These are phyloP conservation scores for Exophiala lecanii-corni DNA, from an alignment of 2,329 filamentous ascomycete species.

Conservation along the genomic window DNA sequence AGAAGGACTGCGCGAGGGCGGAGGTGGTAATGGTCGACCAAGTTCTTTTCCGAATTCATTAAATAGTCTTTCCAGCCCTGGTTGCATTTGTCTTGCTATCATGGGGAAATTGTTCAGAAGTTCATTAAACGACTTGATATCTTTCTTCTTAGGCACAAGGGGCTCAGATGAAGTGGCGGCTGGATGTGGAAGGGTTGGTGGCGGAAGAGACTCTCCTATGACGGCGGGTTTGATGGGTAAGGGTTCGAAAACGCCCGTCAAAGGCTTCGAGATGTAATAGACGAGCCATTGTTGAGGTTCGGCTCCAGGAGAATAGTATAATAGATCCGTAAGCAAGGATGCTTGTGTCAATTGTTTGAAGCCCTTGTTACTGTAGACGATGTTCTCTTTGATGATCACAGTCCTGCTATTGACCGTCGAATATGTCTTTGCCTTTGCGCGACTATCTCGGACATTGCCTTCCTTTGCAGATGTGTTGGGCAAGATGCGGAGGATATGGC, in stretches of 20 bases:
- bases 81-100: constrained; percentile 94
- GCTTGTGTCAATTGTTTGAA: constrained; percentile 91
- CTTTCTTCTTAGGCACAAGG: constrained; percentile 66
- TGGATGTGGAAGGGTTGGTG: constrained; percentile 10
- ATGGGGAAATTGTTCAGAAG: constrained; percentile 87
- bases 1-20: constrained; percentile 43
- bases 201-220: constrained; percentile 25
- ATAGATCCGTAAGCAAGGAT: constrained; percentile 73
- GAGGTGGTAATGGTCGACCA: constrained; percentile 75
- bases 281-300: constrained; percentile 92
- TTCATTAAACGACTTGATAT: constrained; percentile 85
- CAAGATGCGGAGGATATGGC: constrained; percentile 89
- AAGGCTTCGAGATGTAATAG: constrained; percentile 87
- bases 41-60: constrained; percentile 82
- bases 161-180: constrained; percentile 31
- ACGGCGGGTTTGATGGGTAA: constrained; percentile 33
- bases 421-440: constrained; percentile 91
- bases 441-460: constrained; percentile 70
- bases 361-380: constrained; percentile 94
- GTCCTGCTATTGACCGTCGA: constrained; percentile 88
- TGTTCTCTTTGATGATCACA: constrained; percentile 88
- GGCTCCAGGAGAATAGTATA: constrained; percentile 85
- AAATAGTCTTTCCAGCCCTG: constrained; percentile 82
- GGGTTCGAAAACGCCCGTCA: constrained; percentile 81
- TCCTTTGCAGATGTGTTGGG: constrained; percentile 49